These are phyloP conservation scores for Herpetospermum pedunculosum DNA, from an alignment of 306 rosid genomes.

Conservation along the genomic window DNA sequence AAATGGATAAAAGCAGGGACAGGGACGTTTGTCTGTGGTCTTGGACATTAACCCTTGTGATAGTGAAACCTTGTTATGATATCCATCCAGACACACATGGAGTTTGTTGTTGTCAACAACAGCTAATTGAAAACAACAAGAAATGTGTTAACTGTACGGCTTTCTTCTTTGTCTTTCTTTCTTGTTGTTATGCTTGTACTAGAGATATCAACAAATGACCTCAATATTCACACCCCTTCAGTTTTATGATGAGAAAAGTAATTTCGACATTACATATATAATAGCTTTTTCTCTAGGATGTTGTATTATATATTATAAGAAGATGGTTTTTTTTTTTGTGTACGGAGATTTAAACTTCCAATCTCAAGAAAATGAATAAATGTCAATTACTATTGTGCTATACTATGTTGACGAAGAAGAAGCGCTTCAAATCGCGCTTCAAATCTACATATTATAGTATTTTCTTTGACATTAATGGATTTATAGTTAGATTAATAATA, in stretches of 20 bases:
- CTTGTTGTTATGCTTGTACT: background rate
- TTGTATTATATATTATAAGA: too few species aligned
- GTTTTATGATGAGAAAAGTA: background rate
- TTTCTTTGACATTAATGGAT: background rate
- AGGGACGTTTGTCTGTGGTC: background rate
- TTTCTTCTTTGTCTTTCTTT: background rate
- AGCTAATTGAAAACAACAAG: constrained; percentile 3
- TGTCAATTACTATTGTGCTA: too few species aligned
- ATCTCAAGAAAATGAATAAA: too few species aligned
- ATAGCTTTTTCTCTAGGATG: background rate
- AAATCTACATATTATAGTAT: too few species aligned
- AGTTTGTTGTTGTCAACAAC: background rate
- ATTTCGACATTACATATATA: background rate
- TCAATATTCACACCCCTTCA: background rate
- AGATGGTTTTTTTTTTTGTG: too few species aligned
- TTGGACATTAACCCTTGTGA: background rate
- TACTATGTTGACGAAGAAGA: too few species aligned
- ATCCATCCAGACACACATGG: background rate
- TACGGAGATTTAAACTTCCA: too few species aligned
- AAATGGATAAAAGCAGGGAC: constrained; percentile 1
- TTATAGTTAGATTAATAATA: too few species aligned
- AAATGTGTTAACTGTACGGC: background rate
- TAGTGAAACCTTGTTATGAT: background rate
- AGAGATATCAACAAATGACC: background rate
- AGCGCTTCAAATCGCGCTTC: too few species aligned